Percentiles rank a stretch among this genome's conserved stretches.
phyloP scores from a whole-genome alignment of 148 eudicot species.

The Bassia scoparia region DNA sequence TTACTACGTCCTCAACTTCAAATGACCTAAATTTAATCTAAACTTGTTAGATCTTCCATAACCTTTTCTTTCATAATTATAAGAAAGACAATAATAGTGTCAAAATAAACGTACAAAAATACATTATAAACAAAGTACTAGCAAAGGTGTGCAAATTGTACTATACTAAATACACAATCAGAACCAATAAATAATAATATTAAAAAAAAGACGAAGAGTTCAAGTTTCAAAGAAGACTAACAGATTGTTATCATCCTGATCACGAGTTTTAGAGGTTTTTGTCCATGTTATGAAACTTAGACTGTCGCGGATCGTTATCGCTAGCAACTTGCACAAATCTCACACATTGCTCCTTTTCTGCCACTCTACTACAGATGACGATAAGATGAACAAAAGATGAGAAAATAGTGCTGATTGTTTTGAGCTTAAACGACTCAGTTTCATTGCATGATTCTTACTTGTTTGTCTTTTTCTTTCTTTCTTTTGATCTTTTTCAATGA shows the following conservation, averaged over 20 bases:
- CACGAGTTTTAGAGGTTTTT: not conserved
- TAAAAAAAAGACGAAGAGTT: not conserved
- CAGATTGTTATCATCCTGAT: slow-evolving; percentile 4
- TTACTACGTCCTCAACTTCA: too few relatives aligned
- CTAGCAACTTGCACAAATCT: slow-evolving; percentile 12
- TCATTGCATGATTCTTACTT: slow-evolving; percentile 14
- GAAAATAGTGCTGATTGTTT: not conserved
- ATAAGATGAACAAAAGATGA: not conserved
- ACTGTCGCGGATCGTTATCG: not conserved
- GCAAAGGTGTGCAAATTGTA: too few relatives aligned
- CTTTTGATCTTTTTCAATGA: not conserved
- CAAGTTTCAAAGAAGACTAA: slow-evolving; percentile 3
- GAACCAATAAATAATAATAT: not conserved
- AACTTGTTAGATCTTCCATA: too few relatives aligned
- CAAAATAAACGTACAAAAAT: too few relatives aligned
- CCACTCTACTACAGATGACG: not conserved
- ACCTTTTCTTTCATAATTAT: too few relatives aligned
- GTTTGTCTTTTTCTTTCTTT: not conserved
- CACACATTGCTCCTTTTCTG: not conserved
- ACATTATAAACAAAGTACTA: too few relatives aligned
- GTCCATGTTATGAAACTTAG: slow-evolving; percentile 8
- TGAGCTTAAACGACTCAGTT: not conserved
- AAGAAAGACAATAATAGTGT: too few relatives aligned
- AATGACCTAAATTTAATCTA: too few relatives aligned
- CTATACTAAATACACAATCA: not conserved